Base-by-base conservation (phyloP, 192 early-diverging fungal species). In the Allomyces arbusculus region DNA sequence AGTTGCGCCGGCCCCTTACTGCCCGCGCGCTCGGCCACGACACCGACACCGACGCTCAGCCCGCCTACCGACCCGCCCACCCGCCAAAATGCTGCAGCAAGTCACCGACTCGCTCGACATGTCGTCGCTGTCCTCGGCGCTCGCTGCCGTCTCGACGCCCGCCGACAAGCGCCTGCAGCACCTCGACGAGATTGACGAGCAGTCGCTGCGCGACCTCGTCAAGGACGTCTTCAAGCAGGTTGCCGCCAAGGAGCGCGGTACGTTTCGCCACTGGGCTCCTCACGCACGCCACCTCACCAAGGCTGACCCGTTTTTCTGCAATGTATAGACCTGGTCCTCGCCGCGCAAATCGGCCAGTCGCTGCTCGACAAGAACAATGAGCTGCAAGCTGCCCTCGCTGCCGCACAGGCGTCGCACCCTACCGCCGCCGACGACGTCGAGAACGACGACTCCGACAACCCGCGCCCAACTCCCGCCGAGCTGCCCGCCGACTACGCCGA, bases 261-360 rank as follows among this genome's bases (percentile, higher is more conserved):
- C 50, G 50, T n/a, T n/a, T n/a, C n/a, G n/a, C n/a, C n/a, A n/a
- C n/a, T n/a, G n/a, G n/a, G n/a, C n/a, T n/a, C n/a, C n/a, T n/a
- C n/a, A n/a, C n/a, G n/a, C 7, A 40, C 33, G 33, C 33, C 33
- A 40, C 33, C 33, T 8, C 33, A 8, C 33, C 33, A 40, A 40
- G 33, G 33, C 33, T 40, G 33, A 40, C 33, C 33, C 4, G 7
- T 8, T 40, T 3, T 3, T n/a, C n/a, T n/a, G n/a, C n/a, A n/a
- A 40, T 8, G 33, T 40, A 8, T 7, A 71, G 70, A 72, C 58
- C 61, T 72, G 25, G 44, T 71, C 26, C 63, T 73, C 14, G 69
- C 72, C 40, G 72, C 72, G 6, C 64, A 73, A 44, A 71, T 73
- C 50, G 72, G 72, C 20, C 70, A 72, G 62, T 33, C 69, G 24